Evolutionary conservation across 371 early-diverging fungal species (phyloP), one percentile per base, ranked within the genome.

Genomic region (Zopfochytrium polystomum): DNA sequence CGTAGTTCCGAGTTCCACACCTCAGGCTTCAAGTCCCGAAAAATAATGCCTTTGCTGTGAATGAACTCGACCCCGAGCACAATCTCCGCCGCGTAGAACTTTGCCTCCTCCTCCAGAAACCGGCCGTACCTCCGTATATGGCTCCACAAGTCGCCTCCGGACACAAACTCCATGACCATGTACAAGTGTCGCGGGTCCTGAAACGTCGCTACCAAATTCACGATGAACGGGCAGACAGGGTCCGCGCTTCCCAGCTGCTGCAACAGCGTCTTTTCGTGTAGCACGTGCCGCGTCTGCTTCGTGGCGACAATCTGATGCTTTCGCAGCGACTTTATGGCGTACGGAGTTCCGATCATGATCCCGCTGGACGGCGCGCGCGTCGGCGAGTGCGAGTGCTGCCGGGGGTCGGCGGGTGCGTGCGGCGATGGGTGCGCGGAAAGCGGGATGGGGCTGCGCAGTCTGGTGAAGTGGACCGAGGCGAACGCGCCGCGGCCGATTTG

Each of bases 281-380:
- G 88, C 31, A 92, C 89, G 69, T 98, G 97, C 65, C 93, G 92
- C 18, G 95, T 89, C 70, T 97, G 95, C 68, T 94, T 91, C 61
- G 90, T 75, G 54, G 88, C 81, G 26, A 97, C 88, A 3, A 99
- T 87, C 61, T 94, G 90, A 18, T 86, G 71, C 73, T 95, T 97
- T 54, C 88, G 87, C 45, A 99, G 80, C 1, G 93, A 91, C 72
- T 99, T 99, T 78, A 96, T 89, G 0, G 99, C 99, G 33, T 66
- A 66, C 45, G 25, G 15, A 44, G 42, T 33, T 11, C 18, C 18
- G 7, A 6, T 47, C 18, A 22, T n/a, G n/a, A n/a, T n/a, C n/a
- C n/a, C n/a, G n/a, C n/a, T n/a, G n/a, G n/a, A n/a, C n/a, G n/a
- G n/a, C n/a, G n/a, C n/a, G n/a, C n/a, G n/a, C 13, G 63, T 47